phyloP scores from a whole-genome alignment of 2,329 filamentous ascomycete genomes.

The Microdochium paspali region DNA sequence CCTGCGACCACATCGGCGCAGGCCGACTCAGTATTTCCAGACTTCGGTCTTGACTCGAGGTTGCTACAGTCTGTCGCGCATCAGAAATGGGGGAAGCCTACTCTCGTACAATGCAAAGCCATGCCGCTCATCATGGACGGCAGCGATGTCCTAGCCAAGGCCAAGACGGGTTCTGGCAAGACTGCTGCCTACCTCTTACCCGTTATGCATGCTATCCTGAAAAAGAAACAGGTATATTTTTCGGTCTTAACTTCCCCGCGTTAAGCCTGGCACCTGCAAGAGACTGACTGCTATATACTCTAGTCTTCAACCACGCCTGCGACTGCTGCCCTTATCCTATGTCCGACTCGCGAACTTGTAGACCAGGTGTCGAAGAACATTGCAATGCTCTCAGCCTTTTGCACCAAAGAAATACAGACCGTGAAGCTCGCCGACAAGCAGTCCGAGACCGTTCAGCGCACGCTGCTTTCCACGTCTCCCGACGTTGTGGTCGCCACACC shows the following conservation, averaged over 20 bases:
- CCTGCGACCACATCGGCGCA: constrained; percentile 7
- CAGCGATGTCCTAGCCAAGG: constrained; percentile 82
- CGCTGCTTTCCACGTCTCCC: constrained; percentile 74
- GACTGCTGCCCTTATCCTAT: constrained; percentile 76
- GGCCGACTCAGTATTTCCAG: constrained; percentile 53
- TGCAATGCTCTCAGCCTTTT: constrained; percentile 70
- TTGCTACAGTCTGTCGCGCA: constrained; percentile 78
- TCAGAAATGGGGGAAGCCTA: constrained; percentile 77
- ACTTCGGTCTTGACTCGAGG: constrained; percentile 73
- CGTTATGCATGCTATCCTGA: constrained; percentile 75
- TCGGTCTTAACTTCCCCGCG: background rate
- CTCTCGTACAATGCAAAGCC: constrained; percentile 77
- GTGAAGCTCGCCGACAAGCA: constrained; percentile 88
- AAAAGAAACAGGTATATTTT: constrained; percentile 53
- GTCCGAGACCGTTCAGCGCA: constrained; percentile 78
- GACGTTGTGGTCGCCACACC: constrained; percentile 91
- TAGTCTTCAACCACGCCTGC: constrained; percentile 39
- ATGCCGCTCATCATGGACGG: constrained; percentile 84
- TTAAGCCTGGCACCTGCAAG: background rate
- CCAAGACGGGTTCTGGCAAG: constrained; percentile 93
- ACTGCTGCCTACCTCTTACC: constrained; percentile 93
- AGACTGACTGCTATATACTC: background rate
- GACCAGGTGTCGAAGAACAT: constrained; percentile 80
- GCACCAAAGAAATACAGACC: constrained; percentile 70
- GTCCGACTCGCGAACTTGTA: constrained; percentile 89